Evolutionary conservation across 2,329 filamentous ascomycete species (phyloP).

Genomic region (Cytospora schulzeri): DNA sequence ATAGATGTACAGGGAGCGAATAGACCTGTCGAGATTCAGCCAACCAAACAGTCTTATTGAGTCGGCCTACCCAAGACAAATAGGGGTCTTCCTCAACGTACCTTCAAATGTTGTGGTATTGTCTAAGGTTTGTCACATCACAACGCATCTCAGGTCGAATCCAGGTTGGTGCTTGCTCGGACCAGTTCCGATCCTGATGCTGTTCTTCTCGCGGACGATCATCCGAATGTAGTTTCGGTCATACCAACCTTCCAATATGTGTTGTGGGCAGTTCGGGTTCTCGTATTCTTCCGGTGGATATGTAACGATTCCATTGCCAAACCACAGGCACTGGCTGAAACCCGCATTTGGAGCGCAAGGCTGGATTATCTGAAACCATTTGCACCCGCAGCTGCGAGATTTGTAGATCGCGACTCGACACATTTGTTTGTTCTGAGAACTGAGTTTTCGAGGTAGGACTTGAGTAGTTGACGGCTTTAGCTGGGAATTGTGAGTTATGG

Average conservation of each 20-base stretch:
- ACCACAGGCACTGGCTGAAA: conserved; percentile 50
- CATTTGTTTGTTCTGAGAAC: conserved; percentile 41
- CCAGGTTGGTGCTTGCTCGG: conserved; percentile 43
- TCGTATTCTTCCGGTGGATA: conserved; percentile 37
- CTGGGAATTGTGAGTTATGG: neutral
- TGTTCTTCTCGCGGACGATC: conserved; percentile 46
- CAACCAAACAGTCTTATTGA: neutral
- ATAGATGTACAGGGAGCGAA: conserved; percentile 6
- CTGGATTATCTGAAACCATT: conserved; percentile 51
- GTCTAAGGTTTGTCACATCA: conserved; percentile 39
- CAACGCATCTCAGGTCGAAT: conserved; percentile 39
- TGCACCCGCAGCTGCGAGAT: conserved; percentile 53
- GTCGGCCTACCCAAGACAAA: neutral
- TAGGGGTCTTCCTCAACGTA: neutral
- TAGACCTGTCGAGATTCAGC: neutral
- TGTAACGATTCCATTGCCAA: conserved; percentile 44
- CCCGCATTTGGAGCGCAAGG: conserved; percentile 53
- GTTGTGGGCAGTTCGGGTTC: conserved; percentile 45
- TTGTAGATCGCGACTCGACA: conserved; percentile 51
- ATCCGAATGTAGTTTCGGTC: conserved; percentile 52
- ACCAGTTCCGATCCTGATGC: conserved; percentile 52
- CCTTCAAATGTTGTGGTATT: neutral
- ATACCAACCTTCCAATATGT: conserved; percentile 44
- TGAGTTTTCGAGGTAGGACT: neutral
- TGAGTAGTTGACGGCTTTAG: neutral